These are phyloP conservation scores for Aspergillus haitiensis DNA, from an alignment of 495 filamentous ascomycete genomes.

Conservation along the genomic window DNA sequence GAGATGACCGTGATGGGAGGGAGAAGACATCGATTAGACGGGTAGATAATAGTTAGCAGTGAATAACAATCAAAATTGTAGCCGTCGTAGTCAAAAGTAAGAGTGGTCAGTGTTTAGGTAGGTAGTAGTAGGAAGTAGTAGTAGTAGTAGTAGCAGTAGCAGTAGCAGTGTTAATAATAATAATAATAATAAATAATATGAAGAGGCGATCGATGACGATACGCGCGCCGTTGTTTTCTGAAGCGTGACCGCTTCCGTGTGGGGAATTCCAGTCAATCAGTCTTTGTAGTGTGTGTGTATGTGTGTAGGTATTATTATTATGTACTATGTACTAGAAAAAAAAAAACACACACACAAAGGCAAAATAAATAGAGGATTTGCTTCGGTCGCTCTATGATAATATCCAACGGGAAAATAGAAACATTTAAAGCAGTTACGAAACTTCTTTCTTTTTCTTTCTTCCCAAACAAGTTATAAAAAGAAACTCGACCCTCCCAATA, in stretches of 20 bases:
- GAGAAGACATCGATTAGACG: not conserved
- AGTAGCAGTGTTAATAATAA: not conserved
- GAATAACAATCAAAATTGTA: not conserved
- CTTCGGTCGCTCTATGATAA: no score
- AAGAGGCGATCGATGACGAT: slow-evolving; percentile 8
- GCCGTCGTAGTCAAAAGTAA: not conserved
- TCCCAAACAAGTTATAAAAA: slow-evolving; percentile 2
- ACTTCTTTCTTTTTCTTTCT: slow-evolving; percentile 8
- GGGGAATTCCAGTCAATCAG: slow-evolving; percentile 14
- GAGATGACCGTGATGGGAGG: not conserved
- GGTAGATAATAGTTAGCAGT: not conserved
- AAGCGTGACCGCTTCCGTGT: slow-evolving; percentile 27
- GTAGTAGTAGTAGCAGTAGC: not conserved
- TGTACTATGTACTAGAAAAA: no score
- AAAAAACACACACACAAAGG: no score
- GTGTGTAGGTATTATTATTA: no score
- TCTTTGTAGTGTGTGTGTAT: not conserved
- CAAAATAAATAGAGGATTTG: no score
- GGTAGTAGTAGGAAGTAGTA: slow-evolving; percentile 3
- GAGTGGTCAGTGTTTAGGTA: not conserved
- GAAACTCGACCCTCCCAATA: slow-evolving; percentile 1
- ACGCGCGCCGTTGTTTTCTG: slow-evolving; percentile 17
- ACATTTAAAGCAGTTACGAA: no score
- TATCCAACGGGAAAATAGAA: no score
- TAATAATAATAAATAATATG: not conserved